phyloP scores from a whole-genome alignment of 2,329 filamentous ascomycete genomes.

The Paecilomyces fulvus region DNA sequence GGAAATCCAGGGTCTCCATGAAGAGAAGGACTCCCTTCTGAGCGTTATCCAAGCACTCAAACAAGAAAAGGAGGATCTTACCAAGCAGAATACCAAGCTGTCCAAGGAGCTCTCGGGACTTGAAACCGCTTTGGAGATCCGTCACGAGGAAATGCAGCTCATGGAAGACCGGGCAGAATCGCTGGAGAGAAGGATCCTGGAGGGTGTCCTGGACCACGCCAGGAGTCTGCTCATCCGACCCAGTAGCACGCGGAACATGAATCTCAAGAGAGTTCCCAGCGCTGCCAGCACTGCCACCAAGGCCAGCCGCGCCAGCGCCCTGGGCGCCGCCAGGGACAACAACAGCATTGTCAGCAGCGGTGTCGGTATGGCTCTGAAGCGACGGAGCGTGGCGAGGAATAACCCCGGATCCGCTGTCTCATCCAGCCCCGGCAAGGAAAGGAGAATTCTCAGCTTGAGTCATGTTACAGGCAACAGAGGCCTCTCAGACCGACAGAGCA shows the following conservation, averaged over 20 bases:
- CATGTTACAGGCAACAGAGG: constrained; percentile 70
- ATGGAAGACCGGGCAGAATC: constrained; percentile 87
- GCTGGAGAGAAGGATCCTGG: constrained; percentile 84
- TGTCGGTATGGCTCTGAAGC: constrained; percentile 43
- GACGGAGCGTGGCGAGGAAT: constrained; percentile 40
- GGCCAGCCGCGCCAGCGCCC: constrained; percentile 24
- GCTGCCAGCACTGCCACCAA: constrained; percentile 33
- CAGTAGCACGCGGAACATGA: constrained; percentile 48
- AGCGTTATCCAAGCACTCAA: constrained; percentile 44
- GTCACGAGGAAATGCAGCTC: constrained; percentile 79
- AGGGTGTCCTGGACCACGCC: constrained; percentile 94
- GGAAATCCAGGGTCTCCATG: constrained; percentile 41
- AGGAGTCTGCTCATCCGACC: constrained; percentile 70
- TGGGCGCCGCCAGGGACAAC: constrained; percentile 27
- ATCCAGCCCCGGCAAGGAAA: constrained; percentile 46
- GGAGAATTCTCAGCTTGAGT: constrained; percentile 82
- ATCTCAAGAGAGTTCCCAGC: constrained; percentile 44
- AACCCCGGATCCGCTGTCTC: constrained; percentile 35
- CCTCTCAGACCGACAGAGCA: constrained; percentile 22
- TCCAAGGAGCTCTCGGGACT: constrained; percentile 82
- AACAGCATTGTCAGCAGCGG: constrained; percentile 32
- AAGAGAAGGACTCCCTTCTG: constrained; percentile 56
- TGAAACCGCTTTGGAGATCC: constrained; percentile 79
- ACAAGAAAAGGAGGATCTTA: constrained; percentile 56
- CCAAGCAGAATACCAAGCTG: constrained; percentile 68